Conservation (phyloP, 1,139 yeast species). For the Candida sanyaensis region DNA sequence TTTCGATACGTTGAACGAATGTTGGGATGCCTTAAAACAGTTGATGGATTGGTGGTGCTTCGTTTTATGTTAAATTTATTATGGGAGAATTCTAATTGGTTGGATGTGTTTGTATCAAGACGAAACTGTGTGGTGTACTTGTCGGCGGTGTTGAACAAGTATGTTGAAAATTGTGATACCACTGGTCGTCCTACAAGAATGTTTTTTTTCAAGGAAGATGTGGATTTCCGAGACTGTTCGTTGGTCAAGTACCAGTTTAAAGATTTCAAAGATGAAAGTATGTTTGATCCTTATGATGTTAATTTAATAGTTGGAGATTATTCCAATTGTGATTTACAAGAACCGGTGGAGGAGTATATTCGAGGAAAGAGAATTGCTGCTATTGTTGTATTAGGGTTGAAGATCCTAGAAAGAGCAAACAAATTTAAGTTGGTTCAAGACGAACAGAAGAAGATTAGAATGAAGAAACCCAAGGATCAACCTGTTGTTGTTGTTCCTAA, state of each 20-base stretch:
- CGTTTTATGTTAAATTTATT: slow-evolving; percentile 60
- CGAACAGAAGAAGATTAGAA: background rate
- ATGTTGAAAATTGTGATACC: slow-evolving; percentile 1
- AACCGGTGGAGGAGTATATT: slow-evolving; percentile 29
- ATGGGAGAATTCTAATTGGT: slow-evolving; percentile 38
- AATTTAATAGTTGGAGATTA: slow-evolving; percentile 37
- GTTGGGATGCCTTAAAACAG: slow-evolving; percentile 25
- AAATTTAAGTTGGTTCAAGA: slow-evolving; percentile 1
- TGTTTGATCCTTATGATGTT: slow-evolving; percentile 32
- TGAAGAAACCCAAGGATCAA: background rate
- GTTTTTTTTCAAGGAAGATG: slow-evolving; percentile 65
- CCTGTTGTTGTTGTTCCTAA: slow-evolving; percentile 14
- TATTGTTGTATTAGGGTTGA: slow-evolving; percentile 19
- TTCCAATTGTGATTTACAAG: slow-evolving; percentile 17
- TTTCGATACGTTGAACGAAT: slow-evolving; percentile 34
- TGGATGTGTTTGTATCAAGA: slow-evolving; percentile 12
- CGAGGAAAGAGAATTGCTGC: slow-evolving; percentile 21
- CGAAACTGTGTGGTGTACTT: slow-evolving; percentile 6
- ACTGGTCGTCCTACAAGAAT: slow-evolving; percentile 38
- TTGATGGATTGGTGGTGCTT: slow-evolving; percentile 25
- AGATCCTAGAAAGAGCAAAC: slow-evolving; percentile 5
- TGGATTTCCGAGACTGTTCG: slow-evolving; percentile 57
- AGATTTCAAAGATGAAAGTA: slow-evolving; percentile 59
- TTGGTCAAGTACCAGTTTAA: slow-evolving; percentile 54
- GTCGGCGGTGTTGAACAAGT: slow-evolving; percentile 5